These are phyloP conservation scores for Cladophialophora chaetospira DNA, from an alignment of 2,329 filamentous ascomycete genomes.

Conservation along the genomic window DNA sequence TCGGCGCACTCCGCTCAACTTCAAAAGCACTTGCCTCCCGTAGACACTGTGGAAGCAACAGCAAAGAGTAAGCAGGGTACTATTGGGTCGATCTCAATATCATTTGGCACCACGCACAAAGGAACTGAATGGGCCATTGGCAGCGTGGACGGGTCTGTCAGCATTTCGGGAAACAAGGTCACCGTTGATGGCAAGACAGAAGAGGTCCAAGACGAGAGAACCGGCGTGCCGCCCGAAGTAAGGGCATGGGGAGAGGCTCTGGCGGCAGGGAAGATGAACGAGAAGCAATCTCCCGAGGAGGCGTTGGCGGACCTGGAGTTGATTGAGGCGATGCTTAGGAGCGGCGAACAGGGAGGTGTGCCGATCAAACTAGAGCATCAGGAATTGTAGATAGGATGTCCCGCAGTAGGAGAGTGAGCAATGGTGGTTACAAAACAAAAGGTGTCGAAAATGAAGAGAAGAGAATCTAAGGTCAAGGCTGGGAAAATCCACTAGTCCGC, in stretches of 20 bases:
- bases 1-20: conserved; percentile 55
- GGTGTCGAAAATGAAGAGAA: neutral
- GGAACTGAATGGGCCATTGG: conserved; percentile 54
- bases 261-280: conserved; percentile 43
- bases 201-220: conserved; percentile 51
- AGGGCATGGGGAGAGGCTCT: conserved; percentile 56
- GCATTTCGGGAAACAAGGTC: conserved; percentile 42
- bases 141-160: conserved; percentile 55
- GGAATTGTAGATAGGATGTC: conserved; percentile 13
- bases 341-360: conserved; percentile 36
- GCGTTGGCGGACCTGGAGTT: conserved; percentile 35
- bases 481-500: neutral
- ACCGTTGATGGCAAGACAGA: conserved; percentile 42
- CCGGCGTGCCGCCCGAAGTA: conserved; percentile 56
- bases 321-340: conserved; percentile 37
- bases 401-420: neutral
- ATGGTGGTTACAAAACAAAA: neutral
- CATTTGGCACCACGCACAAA: conserved; percentile 55
- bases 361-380: conserved; percentile 32
- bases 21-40: conserved; percentile 55
- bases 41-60: conserved; percentile 60
- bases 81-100: conserved; percentile 53
- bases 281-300: conserved; percentile 53
- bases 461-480: neutral
- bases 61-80: conserved; percentile 51